Base-by-base conservation (phyloP, 768 basidiomycete species). In the Auriscalpium microsporum region DNA sequence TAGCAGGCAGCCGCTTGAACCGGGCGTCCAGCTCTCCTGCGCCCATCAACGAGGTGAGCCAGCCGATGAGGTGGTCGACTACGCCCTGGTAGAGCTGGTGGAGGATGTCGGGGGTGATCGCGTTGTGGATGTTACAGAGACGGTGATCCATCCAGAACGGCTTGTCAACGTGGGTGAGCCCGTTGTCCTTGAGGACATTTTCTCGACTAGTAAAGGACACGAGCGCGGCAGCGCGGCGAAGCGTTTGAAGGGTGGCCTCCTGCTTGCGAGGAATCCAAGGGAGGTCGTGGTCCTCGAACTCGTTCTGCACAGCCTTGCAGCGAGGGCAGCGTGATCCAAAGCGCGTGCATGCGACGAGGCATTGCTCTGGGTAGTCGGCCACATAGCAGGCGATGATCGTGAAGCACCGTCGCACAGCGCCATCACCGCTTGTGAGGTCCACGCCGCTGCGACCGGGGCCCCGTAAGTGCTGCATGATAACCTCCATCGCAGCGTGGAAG, bases 351-450 rank as follows among this genome's bases (percentile, higher is more conserved):
- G 63, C 56, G 16, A 64, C 56, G 2, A 64, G 58, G 28, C 57
- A 61, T 45, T 67, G 64, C 49, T 65, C 65, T 11, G 65, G 64
- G 40, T 64, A 53, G 45, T 67, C 64, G 4, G 55, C 63, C 14
- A 58, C 50, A 33, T 61, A 63, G 13, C 50, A 48, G 11, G 61
- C 64, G 2, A 64, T 33, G 17, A 63, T 56, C 10, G 66, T 65
- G 37, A 49, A 48, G n/a, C 56, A 53, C 1, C 37, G 44, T 4
- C 61, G 61, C 1, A 61, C 35, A 3, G 6, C 38, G 2, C 63
- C 63, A 42, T 65, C 60, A 0, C 44, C 59, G 42, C 61, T 55
- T 1, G 42, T 19, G 50, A 68, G 52, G 1, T 55, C 34, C 0
- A 65, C 52, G 8, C 67, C 65, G 2, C 51, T 4, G 5, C 40